Base-by-base conservation (phyloP, 257 asterid species). In the Haberlea rhodopensis region DNA sequence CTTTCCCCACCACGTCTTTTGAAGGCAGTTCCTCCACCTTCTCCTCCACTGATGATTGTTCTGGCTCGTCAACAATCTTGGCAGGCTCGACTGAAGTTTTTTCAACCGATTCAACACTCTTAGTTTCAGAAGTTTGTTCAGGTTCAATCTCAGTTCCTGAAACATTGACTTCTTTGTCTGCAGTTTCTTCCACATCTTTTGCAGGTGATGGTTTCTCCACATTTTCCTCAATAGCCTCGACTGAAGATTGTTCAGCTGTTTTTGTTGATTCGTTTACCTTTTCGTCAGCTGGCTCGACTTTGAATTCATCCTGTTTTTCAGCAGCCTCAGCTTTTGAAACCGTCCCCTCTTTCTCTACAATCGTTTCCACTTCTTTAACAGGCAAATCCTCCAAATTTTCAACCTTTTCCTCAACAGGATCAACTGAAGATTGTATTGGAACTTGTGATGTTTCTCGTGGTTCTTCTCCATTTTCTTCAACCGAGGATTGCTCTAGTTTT, bases 391-490 rank as follows among this genome's bases (percentile, higher is more conserved):
- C 48, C 18, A 40, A 40, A 40, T 11, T 8, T 34, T 9, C 45
- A 34, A 34, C 45, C 45, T 34, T 34, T 10, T 11, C 45, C 45
- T 34, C 45, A 9, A 34, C 48, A 15, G 48, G 48, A 40, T 40
- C 18, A 5, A 40, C n/a, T 3, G 48, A 40, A 40, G 18, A 15
- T 40, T 13, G 48, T 40, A 11, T 1, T 13, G 48, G 48, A 18
- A 40, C n/a, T 3, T 11, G 75, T 43, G 56, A 75, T 29, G 24
- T 60, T 46, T 73, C 55, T 26, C 61, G 43, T n/a, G 45, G 56
- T 70, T 76, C 79, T 66, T 65, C 74, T 11, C 57, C 28, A 71
- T 69, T 71, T 67, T 63, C 83, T 61, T 62, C 75, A 18, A 32
- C 49, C 0, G 71, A 8, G 18, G 48, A 37, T 37, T 37, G 48